phyloP scores from a whole-genome alignment of 768 basidiomycete genomes.

The Mycena rebaudengoi region DNA sequence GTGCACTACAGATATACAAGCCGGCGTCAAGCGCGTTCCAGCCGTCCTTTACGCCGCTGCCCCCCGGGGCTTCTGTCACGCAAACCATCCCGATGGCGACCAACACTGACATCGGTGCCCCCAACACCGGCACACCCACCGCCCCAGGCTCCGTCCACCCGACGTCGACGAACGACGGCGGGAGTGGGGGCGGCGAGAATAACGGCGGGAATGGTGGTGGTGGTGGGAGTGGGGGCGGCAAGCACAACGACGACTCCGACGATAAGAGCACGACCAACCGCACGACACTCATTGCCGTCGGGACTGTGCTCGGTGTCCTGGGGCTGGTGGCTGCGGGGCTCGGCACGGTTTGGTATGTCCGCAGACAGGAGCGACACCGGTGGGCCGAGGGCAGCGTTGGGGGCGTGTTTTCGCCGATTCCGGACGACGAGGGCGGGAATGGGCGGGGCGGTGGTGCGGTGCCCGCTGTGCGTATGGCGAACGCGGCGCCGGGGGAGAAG shows the following conservation, averaged over 20 bases:
- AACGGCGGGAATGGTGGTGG: conserved; percentile 30
- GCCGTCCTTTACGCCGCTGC: conserved; percentile 49
- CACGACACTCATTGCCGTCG: conserved; percentile 64
- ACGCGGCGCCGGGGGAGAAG: conserved; percentile 13
- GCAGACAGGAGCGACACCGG: conserved; percentile 35
- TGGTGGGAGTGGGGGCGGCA: conserved; percentile 23
- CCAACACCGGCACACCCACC: conserved; percentile 5
- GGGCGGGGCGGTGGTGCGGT: conserved; percentile 38
- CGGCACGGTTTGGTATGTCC: conserved; percentile 54
- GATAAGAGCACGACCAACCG: conserved; percentile 19
- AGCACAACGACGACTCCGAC: conserved; percentile 23
- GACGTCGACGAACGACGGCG: conserved; percentile 15
- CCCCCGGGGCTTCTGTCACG: conserved; percentile 33
- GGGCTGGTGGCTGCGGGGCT: conserved; percentile 57
- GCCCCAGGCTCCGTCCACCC: conserved; percentile 25
- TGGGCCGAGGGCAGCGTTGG: conserved; percentile 22
- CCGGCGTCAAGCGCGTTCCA: conserved; percentile 51
- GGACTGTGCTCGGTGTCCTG: conserved; percentile 67
- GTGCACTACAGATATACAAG: conserved; percentile 64
- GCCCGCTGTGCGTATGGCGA: conserved; percentile 38
- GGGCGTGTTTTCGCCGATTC: conserved; percentile 27
- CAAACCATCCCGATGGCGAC: conserved; percentile 40
- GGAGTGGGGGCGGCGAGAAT: not conserved
- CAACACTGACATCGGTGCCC: conserved; percentile 29
- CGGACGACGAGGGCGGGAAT: conserved; percentile 41